These are phyloP conservation scores for Oryza rufipogon DNA, from an alignment of 176 grass and related monocot genomes.

Conservation along the genomic window DNA sequence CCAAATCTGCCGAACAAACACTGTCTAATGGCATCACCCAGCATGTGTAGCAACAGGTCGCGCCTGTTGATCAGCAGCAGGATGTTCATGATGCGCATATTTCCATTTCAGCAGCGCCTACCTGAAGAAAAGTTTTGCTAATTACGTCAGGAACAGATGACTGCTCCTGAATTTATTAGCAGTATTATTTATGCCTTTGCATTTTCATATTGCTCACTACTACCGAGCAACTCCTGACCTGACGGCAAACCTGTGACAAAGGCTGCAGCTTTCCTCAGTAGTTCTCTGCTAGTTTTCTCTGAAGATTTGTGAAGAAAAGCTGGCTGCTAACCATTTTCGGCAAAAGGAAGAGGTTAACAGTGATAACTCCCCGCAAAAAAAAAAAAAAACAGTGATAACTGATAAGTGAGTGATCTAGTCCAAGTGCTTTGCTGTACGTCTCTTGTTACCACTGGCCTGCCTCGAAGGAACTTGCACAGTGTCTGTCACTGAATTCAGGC, in stretches of 20 bases:
- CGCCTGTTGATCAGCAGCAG: background rate
- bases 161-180: background rate
- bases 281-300: background rate
- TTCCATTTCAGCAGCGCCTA: background rate
- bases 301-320: background rate
- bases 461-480: background rate
- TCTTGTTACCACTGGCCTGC: background rate
- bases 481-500: background rate
- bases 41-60: background rate
- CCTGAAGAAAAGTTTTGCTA: background rate
- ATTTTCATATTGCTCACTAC: too few relatives aligned
- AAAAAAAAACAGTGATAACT: background rate
- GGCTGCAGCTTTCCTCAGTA: too few relatives aligned
- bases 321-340: constrained; percentile 3
- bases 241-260: too few relatives aligned
- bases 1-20: constrained; percentile 45
- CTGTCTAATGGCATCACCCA: constrained; percentile 14
- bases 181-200: background rate
- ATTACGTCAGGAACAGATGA: too few relatives aligned
- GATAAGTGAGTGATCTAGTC: background rate
- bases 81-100: background rate
- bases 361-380: too few relatives aligned
- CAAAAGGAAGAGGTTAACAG: background rate
- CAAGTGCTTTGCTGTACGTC: background rate
- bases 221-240: too few relatives aligned